Evolutionary conservation across 495 filamentous ascomycete species (phyloP), one percentile per base, ranked within the genome.

Genomic region (Lasiosphaeria ovina): DNA sequence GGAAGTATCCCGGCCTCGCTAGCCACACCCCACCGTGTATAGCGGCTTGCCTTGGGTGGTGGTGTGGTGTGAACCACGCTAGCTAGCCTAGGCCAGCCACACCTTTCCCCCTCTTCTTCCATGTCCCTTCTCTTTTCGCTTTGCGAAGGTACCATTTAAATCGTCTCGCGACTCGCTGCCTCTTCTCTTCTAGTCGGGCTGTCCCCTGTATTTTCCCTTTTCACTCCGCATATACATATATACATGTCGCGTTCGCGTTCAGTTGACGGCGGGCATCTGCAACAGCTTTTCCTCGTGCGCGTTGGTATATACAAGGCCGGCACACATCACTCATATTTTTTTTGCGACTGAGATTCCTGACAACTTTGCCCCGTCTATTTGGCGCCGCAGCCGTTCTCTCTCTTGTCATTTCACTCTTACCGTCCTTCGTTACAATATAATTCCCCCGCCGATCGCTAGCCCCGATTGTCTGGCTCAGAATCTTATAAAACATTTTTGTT

Each of bases 251-350:
- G n/a, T 35, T 51, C 6, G 5, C 33, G 40, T 40, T 58, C 55
- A 54, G 63, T 63, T 57, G 62, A 57, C 54, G 51, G 57, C 62
- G 47, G 67, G 54, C 59, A 66, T 58, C 16, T 62, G 61, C 63
- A 66, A 60, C 66, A 70, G 68, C 58, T 57, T 60, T 58, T 63
- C 24, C 24, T 24, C 24, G 44, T n/a, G 60, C 62, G 57, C 47
- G 61, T 57, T 68, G 56, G 64, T 66, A 58, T 66, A 64, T 66
- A 66, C 62, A 64, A 58, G 64, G 61, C 58, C 64, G 51, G 34
- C 62, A 53, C 55, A 48, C 45, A 14, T 49, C 16, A 49, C 45
- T 17, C 32, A 17, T 24, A 38, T 61, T 58, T 32, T 33, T 33
- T 35, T 53, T 44, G 17, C 48, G 17, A 24, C 59, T 51, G 64